phyloP scores from a whole-genome alignment of 345 rosid genomes.

The Dipteronia sinensis region DNA sequence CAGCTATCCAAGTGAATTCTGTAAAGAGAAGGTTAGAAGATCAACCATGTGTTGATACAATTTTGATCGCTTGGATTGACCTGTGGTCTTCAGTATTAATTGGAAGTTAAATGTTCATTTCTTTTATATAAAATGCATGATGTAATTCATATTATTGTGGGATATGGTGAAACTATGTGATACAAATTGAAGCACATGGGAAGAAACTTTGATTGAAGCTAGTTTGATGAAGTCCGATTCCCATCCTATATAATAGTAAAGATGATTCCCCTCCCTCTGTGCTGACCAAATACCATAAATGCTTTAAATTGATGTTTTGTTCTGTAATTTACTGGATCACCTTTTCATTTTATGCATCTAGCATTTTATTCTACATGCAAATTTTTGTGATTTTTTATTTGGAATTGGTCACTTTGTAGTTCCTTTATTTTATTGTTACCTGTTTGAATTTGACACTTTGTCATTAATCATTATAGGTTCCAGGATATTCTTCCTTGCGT shows the following conservation, averaged over 20 bases:
- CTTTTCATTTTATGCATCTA: neutral
- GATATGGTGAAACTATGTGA: neutral
- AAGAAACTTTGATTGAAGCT: neutral
- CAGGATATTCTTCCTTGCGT: slow-evolving; percentile 71
- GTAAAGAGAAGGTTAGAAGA: neutral
- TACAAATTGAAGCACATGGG: neutral
- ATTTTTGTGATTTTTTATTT: neutral
- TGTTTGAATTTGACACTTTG: slow-evolving; percentile 18
- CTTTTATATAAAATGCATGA: neutral
- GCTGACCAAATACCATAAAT: neutral
- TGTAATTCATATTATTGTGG: neutral
- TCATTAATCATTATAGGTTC: slow-evolving; percentile 63
- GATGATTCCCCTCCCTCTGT: neutral
- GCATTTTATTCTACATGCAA: neutral
- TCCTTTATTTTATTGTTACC: neutral
- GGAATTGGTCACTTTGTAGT: neutral
- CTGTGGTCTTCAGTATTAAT: neutral
- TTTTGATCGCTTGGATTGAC: neutral
- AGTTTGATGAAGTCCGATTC: neutral
- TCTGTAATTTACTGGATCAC: neutral
- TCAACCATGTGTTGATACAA: neutral
- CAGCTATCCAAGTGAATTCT: neutral
- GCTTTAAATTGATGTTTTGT: neutral
- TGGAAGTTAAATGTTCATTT: neutral
- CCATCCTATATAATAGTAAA: neutral